Evolutionary conservation across 2,329 filamentous ascomycete genomes (phyloP).

Genomic region (Aspergillus quadricinctus): DNA sequence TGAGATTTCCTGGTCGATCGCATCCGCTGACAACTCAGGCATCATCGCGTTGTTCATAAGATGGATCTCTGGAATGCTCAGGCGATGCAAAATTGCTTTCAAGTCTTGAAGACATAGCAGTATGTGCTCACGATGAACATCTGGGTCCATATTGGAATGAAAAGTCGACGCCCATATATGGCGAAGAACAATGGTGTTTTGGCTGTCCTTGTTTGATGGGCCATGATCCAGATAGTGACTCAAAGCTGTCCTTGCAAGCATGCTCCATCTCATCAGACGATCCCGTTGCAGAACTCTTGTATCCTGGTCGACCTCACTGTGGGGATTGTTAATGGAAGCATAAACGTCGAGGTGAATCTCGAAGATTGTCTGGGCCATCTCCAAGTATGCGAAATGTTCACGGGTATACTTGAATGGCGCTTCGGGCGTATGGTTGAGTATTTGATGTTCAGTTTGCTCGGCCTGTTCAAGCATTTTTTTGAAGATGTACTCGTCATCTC

Average conservation of each 20-base stretch:
- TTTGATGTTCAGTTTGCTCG: slow-evolving; percentile 21
- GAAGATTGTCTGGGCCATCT: slow-evolving; percentile 58
- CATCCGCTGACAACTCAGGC: slow-evolving; percentile 76
- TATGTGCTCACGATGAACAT: slow-evolving; percentile 55
- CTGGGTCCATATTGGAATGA: slow-evolving; percentile 54
- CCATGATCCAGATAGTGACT: slow-evolving; percentile 34
- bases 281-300: slow-evolving; percentile 54
- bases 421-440: slow-evolving; percentile 19
- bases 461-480: slow-evolving; percentile 35
- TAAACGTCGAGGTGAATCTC: slow-evolving; percentile 66
- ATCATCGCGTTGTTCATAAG: slow-evolving; percentile 84
- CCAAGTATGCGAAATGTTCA: slow-evolving; percentile 39
- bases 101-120: slow-evolving; percentile 61
- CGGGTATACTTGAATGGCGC: slow-evolving; percentile 23
- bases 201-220: slow-evolving; percentile 20
- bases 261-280: slow-evolving; percentile 57
- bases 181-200: slow-evolving; percentile 50
- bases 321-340: slow-evolving; percentile 57
- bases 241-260: slow-evolving; percentile 53
- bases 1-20: slow-evolving; percentile 84
- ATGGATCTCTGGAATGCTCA: slow-evolving; percentile 49
- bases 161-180: slow-evolving; percentile 65
- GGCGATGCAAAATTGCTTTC: slow-evolving; percentile 48
- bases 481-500: slow-evolving; percentile 52
- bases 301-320: slow-evolving; percentile 50